Evolutionary conservation across 2,329 filamentous ascomycete genomes (phyloP), one percentile per base, ranked within the genome.

Genomic region (Emericellopsis cladophorae): DNA sequence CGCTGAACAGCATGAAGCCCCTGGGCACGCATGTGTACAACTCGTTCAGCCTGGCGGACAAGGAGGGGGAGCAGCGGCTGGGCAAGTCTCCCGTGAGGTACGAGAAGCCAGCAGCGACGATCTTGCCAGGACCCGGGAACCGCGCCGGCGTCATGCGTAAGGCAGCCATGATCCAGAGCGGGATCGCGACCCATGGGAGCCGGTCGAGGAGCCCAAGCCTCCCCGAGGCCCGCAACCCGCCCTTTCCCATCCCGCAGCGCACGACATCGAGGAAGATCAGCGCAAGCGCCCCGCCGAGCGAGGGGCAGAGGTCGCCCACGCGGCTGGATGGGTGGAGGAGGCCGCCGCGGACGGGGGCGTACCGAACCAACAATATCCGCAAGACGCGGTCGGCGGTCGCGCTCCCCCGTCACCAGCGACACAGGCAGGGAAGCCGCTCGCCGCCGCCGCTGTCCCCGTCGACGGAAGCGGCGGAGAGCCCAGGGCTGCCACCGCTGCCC

Each of bases 161-260:
- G 54, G 74, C 84, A 36, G 83, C 84, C 15, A 75, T 92, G 69
- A 88, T 90, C 40, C 82, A 87, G 46, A 90, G 72, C 53, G 83
- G 85, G 15, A 81, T 86, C 40, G 76, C 74, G 22, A 79, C 77
- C 10, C 84, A 90, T 48, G 71, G 72, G 44, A 65, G 69, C 37
- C 73, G 76, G 31, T 69, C 80, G 9, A 66, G 75, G 45, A 87
- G 78, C 53, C 79, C 81, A 37, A 86, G 72, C 55, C 60, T 77
- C 40, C 70, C 66, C 39, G 86, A 78, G 45, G 45, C 65, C 41
- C 64, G 58, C 24, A 69, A 76, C 40, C 89, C 92, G 23, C 92
- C 92, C 1, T 95, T 94, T 65, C 89, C 92, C 0, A 94, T 98
- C 7, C 92, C 92, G 0, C 81, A 81, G 4, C 73, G 92, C 42